These are phyloP conservation scores for Crucibulum laeve DNA, from an alignment of 768 basidiomycete genomes.

Conservation along the genomic window DNA sequence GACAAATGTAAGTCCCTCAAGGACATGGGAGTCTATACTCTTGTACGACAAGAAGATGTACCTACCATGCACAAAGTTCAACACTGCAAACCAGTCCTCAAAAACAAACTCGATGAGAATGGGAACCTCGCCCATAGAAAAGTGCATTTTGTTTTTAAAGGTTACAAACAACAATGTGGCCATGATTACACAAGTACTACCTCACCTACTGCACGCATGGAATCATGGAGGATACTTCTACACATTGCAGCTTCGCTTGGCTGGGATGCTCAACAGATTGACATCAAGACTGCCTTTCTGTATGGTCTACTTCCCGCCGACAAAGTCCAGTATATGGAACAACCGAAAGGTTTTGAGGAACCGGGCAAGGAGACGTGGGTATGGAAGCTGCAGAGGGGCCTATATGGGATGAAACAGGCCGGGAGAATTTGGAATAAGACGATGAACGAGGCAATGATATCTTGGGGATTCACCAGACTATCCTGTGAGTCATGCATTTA, in stretches of 20 bases:
- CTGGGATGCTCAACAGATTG: conserved; percentile 33
- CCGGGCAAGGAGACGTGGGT: conserved; percentile 14
- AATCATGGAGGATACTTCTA: conserved; percentile 30
- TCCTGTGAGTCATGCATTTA: conserved; percentile 25
- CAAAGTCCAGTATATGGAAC: conserved; percentile 27
- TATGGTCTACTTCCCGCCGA: conserved; percentile 24
- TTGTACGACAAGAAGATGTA: conserved; percentile 12
- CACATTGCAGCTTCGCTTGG: conserved; percentile 26
- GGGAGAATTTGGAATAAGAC: conserved; percentile 28
- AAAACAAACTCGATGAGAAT: conserved; percentile 16
- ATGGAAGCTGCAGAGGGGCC: conserved; percentile 15
- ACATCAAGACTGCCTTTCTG: conserved; percentile 36
- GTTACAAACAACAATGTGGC: conserved; percentile 35
- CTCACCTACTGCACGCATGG: conserved; percentile 34
- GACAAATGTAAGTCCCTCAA: conserved; percentile 21
- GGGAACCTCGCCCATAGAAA: conserved; percentile 27
- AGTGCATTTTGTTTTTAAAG: conserved; percentile 34
- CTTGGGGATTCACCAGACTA: conserved; percentile 19
- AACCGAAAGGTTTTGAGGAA: conserved; percentile 25
- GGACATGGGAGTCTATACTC: conserved; percentile 22
- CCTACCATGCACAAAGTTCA: conserved; percentile 19
- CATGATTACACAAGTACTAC: conserved; percentile 37
- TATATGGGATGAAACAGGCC: conserved; percentile 36
- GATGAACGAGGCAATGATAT: conserved; percentile 13
- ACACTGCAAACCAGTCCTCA: conserved; percentile 16